phyloP scores from a whole-genome alignment of 2,329 filamentous ascomycete genomes.

The Mycosphaerella arachidis region DNA sequence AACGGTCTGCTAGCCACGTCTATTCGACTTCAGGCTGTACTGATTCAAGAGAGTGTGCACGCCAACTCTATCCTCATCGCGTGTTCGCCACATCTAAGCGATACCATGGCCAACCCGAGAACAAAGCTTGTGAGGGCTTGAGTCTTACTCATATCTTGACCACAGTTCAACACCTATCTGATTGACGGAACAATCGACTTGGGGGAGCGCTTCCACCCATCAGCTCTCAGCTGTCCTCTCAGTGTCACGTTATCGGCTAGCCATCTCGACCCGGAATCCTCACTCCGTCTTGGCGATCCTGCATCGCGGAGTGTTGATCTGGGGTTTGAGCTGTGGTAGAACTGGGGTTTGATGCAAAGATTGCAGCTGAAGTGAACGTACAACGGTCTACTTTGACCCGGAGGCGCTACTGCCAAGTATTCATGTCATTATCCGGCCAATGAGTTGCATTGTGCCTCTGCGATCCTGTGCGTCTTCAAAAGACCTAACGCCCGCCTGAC shows the following conservation, averaged over 20 bases:
- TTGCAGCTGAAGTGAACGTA: background rate
- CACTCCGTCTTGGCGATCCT: background rate
- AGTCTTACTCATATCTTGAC: background rate
- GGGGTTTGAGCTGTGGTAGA: background rate
- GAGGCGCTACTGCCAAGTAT: conserved; percentile 3
- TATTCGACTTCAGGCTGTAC: background rate
- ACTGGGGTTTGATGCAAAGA: background rate
- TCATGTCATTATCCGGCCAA: background rate
- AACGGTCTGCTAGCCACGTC: background rate
- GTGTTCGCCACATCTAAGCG: background rate
- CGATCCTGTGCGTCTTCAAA: background rate
- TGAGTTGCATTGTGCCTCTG: background rate
- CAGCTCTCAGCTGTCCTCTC: background rate
- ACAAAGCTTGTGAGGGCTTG: background rate
- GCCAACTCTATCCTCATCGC: background rate
- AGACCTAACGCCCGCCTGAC: background rate
- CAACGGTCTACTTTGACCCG: conserved; percentile 4
- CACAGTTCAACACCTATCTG: background rate
- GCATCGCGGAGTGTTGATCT: background rate
- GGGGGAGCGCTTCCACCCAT: background rate
- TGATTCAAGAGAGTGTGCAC: background rate
- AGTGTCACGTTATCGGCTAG: background rate
- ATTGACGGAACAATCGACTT: background rate
- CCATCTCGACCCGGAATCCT: background rate
- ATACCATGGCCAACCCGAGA: background rate